Conservation (phyloP, 2,329 filamentous ascomycete species). For the Fulvia fulva region DNA sequence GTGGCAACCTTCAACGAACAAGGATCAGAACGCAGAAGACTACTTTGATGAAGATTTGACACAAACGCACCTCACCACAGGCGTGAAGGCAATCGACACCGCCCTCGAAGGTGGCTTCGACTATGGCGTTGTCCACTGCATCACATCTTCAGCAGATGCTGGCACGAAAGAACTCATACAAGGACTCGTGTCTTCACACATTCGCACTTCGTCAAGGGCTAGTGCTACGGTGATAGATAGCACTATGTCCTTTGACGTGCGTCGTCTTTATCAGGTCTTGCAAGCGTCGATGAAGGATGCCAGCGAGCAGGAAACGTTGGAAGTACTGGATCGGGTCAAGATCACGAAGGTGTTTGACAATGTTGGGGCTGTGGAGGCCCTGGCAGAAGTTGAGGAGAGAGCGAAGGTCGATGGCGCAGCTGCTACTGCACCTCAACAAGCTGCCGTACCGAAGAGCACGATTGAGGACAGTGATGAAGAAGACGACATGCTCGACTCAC, state of each 20-base stretch:
- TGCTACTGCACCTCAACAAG: not conserved
- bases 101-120: conserved; percentile 38
- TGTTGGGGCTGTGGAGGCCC: conserved; percentile 44
- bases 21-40: conserved; percentile 57
- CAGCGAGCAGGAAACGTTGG: conserved; percentile 29
- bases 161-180: conserved; percentile 30
- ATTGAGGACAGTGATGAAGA: conserved; percentile 36
- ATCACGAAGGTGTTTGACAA: conserved; percentile 52
- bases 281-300: not conserved
- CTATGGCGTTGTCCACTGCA: conserved; percentile 34
- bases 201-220: conserved; percentile 29
- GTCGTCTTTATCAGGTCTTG: conserved; percentile 31
- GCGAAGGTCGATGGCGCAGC: conserved; percentile 20
- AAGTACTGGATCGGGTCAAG: conserved; percentile 42
- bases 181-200: conserved; percentile 37
- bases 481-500: conserved; percentile 39
- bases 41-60: conserved; percentile 64
- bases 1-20: conserved; percentile 3
- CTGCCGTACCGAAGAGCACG: conserved; percentile 20
- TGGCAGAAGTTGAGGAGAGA: conserved; percentile 42
- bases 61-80: conserved; percentile 56
- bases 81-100: conserved; percentile 32
- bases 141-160: conserved; percentile 33
- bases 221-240: conserved; percentile 46
- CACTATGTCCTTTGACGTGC: conserved; percentile 44